Evolutionary conservation across 1,139 yeast genomes (phyloP), one percentile per base, ranked within the genome.

Genomic region (Saccharomycopsis crataegensis): DNA sequence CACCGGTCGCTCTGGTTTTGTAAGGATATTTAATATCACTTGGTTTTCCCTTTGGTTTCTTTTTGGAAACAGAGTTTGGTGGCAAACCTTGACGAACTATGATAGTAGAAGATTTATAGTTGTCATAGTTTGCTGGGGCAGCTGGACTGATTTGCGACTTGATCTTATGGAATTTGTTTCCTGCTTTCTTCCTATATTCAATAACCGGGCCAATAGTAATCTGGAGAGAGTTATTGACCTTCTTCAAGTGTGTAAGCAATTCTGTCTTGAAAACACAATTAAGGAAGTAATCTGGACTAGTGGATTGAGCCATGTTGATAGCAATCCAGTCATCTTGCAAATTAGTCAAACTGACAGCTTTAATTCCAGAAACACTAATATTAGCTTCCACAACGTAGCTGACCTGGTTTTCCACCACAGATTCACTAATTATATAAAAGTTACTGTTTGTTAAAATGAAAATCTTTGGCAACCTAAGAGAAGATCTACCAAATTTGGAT

Each of bases 241-340:
- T 78, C 65, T 82, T 85, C 66, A 94, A 71, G 55, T 86, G 87
- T 0, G 96, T 83, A 1, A 87, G 73, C 52, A 94, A 72, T 66
- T 94, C 99, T 0, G 99, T 94, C 70, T 94, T 94, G 72, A 93
- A 86, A 56, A 79, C 80, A 58, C 90, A 77, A 67, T 86, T 86
- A 56, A 93, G 73, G 58, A 94, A 79, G 6, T 88, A 76, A 70
- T 94, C 99, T 0, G 97, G 90, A 12, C 74, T 73, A 1, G 78
- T 67, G 2, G 79, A 70, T 2, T 79, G 83, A 63, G 61, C 68
- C 55, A 86, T 70, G 34, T 84, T 82, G 43, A 93, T 68, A 1
- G 96, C 95, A 43, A 91, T 68, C 99, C 99, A 94, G 63, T 91
- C 94, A 68, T 94, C 99, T 61, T 93, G 94, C 56, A 81, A 73